Conservation (phyloP, 352 stramenopile genomes). For the Globisporangium nagaii region DNA sequence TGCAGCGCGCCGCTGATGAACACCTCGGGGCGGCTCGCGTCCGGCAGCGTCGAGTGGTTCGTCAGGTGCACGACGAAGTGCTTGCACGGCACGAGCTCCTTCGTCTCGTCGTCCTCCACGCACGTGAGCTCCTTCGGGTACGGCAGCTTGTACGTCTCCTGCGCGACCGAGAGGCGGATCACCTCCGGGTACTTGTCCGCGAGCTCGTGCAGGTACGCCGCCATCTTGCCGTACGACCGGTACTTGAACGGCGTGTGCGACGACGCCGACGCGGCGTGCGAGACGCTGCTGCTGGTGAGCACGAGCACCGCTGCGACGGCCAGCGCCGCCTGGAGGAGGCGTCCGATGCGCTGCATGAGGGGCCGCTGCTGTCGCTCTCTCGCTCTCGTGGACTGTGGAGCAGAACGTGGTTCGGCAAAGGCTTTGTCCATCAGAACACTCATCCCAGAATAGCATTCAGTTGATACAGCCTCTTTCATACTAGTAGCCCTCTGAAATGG, state of each 20-base stretch:
- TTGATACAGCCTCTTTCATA: no score
- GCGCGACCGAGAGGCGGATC: constrained; percentile 71
- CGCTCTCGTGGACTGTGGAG: no score
- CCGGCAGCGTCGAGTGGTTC: constrained; percentile 79
- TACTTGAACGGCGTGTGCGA: constrained; percentile 41
- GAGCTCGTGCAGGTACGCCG: constrained; percentile 51
- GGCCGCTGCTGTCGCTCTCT: not conserved
- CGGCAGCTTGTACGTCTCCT: constrained; percentile 78
- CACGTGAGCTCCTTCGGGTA: constrained; percentile 66
- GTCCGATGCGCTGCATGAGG: not conserved
- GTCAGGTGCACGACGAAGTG: constrained; percentile 87
- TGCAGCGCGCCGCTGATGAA: constrained; percentile 97
- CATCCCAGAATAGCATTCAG: no score
- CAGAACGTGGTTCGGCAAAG: no score
- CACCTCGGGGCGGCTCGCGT: constrained; percentile 87
- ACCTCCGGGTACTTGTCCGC: constrained; percentile 75
- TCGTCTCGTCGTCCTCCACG: constrained; percentile 35
- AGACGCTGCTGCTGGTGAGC: not conserved
- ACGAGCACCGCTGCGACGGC: not conserved
- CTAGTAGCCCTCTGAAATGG: no score
- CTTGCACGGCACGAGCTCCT: constrained; percentile 45
- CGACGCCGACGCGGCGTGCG: not conserved
- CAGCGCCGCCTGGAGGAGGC: not conserved
- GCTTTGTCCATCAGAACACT: no score
- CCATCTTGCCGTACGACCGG: constrained; percentile 70